Base-by-base conservation (phyloP, 164 flowering plant genomes). In the Piper longum region DNA sequence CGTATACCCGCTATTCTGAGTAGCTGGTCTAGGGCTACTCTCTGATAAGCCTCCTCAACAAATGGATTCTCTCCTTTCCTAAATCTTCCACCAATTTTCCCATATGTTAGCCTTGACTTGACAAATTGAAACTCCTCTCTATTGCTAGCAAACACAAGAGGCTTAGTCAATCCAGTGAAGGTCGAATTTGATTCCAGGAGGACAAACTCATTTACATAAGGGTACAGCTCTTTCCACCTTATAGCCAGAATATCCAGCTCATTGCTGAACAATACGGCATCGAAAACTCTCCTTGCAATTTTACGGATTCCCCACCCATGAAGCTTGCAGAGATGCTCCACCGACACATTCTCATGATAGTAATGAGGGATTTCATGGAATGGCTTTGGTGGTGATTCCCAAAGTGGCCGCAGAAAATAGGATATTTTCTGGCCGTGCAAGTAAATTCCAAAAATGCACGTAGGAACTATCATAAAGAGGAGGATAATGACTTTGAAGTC, bases 181-280 rank as follows among this genome's bases (percentile, higher is more conserved):
- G 97, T 91, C 5, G 97, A 91, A 73, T 91, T 91, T 6, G 96
- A 83, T 68, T 91, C 97, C 4, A 91, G 91, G 52, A 91, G 82
- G 14, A 91, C 97, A 74, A 86, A 88, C 76, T 83, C 84, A 2
- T 89, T 81, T 54, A 88, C 68, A 57, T 83, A 88, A 43, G 97
- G 93, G 67, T 82, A 83, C 64, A 90, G 63, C 68, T 90, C 97
- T 7, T 83, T 83, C 97, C 96, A 90, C 16, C 97, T 73, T 26
- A 91, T 69, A 4, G 78, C 80, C 14, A 88, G 88, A 57, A 91
- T 81, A 64, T 91, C 97, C 4, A 83, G 26, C 75, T 91, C 36
- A 26, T 26, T 26, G 36, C 36, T 26, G 36, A 26, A 26, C 36
- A 26, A 26, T 26, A 26, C 36, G 0, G 97, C 96, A 76, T 91